These are phyloP conservation scores for Salicornia ramosissima DNA, from an alignment of 148 eudicot species.

Conservation along the genomic window DNA sequence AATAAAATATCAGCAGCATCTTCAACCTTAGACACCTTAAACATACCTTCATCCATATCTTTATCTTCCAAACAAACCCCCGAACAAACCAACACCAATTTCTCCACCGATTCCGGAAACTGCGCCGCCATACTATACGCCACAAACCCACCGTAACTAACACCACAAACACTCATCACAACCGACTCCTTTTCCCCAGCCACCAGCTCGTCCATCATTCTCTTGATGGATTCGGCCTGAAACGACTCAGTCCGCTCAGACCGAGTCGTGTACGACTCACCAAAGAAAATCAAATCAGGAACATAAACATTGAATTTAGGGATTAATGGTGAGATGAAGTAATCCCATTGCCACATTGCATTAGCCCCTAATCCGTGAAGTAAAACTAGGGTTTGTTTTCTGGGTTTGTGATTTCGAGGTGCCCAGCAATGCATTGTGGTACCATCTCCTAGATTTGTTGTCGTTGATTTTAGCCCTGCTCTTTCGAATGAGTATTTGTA, in stretches of 20 bases:
- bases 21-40: slow-evolving; percentile 36
- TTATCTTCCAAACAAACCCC: slow-evolving; percentile 51
- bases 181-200: too few species aligned
- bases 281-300: slow-evolving; percentile 57
- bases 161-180: slow-evolving; percentile 40
- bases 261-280: slow-evolving; percentile 43
- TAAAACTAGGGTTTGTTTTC: slow-evolving; percentile 32
- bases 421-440: slow-evolving; percentile 57
- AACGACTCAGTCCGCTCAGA: slow-evolving; percentile 44
- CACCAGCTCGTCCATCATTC: slow-evolving; percentile 26
- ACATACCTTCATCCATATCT: slow-evolving; percentile 46
- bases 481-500: slow-evolving; percentile 35
- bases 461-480: slow-evolving; percentile 35
- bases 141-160: slow-evolving; percentile 64
- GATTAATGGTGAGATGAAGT: slow-evolving; percentile 19
- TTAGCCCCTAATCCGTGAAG: slow-evolving; percentile 59
- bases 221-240: slow-evolving; percentile 47
- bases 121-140: slow-evolving; percentile 53
- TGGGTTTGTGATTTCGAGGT: slow-evolving; percentile 29
- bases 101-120: slow-evolving; percentile 38
- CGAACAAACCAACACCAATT: slow-evolving; percentile 35
- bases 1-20: slow-evolving; percentile 38
- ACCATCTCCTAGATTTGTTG: slow-evolving; percentile 35
- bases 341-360: slow-evolving; percentile 69
- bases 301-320: slow-evolving; percentile 49